phyloP scores from a whole-genome alignment of 257 asterid species.

The Przewalskia tangutica region DNA sequence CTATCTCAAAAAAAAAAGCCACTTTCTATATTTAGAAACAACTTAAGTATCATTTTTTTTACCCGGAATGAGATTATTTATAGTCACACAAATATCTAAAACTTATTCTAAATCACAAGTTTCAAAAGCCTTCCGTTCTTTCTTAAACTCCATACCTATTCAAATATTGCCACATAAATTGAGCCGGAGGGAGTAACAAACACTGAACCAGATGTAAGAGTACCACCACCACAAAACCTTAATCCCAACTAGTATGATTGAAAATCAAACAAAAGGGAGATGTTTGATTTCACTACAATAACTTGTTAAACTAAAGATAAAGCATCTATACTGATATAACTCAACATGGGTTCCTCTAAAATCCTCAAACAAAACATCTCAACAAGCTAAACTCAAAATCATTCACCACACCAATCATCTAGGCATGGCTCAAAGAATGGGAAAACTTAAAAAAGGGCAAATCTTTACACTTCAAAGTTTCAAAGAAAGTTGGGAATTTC shows the following conservation, averaged over 20 bases:
- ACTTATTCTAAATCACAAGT: neutral
- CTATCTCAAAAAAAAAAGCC: neutral
- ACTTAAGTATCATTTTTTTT: neutral
- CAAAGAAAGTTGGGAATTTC: neutral
- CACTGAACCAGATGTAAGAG: neutral
- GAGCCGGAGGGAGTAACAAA: neutral
- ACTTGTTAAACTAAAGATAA: neutral
- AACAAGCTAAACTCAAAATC: neutral
- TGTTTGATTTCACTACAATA: neutral
- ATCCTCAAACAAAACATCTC: neutral
- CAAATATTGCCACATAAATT: neutral
- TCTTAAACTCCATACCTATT: neutral
- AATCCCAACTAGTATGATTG: neutral
- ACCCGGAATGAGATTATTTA: neutral
- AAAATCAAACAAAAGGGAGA: neutral
- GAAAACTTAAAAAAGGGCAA: neutral
- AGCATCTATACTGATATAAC: neutral
- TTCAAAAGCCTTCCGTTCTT: neutral
- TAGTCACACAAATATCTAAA: neutral
- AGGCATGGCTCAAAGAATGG: neutral
- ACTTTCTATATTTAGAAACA: neutral
- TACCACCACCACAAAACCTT: neutral
- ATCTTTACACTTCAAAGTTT: neutral
- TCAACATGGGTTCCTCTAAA: neutral
- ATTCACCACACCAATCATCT: neutral